A percentile compares a stretch with the other conserved stretches of the same genome.
These are phyloP conservation scores for Nymphaea colorata DNA, from an alignment of 164 flowering plant genomes.

Conservation along the genomic window DNA sequence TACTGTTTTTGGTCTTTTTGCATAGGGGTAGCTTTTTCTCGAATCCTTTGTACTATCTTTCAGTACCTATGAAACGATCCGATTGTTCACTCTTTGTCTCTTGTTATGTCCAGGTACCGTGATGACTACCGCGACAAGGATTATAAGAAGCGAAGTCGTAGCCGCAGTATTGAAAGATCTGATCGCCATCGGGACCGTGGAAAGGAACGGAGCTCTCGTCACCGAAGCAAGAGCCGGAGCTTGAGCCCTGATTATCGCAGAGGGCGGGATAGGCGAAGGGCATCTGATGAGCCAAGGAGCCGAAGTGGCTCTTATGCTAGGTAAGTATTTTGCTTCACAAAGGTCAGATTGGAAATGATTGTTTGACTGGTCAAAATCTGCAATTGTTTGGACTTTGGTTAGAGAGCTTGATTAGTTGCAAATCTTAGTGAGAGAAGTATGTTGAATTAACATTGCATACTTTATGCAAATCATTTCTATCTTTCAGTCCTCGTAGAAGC, in stretches of 20 bases:
- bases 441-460: too few relatives aligned
- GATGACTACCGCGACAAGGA: conserved; percentile 21
- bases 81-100: neutral
- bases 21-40: too few relatives aligned
- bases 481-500: too few relatives aligned
- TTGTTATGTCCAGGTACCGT: conserved; percentile 18
- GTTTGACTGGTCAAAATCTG: too few relatives aligned
- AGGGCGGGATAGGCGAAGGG: conserved; percentile 51
- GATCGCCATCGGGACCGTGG: conserved; percentile 58
- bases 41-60: neutral
- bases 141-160: conserved; percentile 52
- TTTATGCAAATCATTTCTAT: too few relatives aligned
- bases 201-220: conserved; percentile 52
- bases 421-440: too few relatives aligned
- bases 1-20: too few relatives aligned
- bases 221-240: conserved; percentile 73
- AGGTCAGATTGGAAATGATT: too few relatives aligned
- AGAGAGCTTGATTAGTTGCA: too few relatives aligned
- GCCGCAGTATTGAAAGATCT: conserved; percentile 63
- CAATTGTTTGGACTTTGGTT: too few relatives aligned
- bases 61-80: neutral
- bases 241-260: conserved; percentile 48
- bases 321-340: conserved; percentile 15
- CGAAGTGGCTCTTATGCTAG: conserved; percentile 53
- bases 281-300: conserved; percentile 39